Evolutionary conservation across 2,329 filamentous ascomycete genomes (phyloP).

Genomic region (Onygena corvina): DNA sequence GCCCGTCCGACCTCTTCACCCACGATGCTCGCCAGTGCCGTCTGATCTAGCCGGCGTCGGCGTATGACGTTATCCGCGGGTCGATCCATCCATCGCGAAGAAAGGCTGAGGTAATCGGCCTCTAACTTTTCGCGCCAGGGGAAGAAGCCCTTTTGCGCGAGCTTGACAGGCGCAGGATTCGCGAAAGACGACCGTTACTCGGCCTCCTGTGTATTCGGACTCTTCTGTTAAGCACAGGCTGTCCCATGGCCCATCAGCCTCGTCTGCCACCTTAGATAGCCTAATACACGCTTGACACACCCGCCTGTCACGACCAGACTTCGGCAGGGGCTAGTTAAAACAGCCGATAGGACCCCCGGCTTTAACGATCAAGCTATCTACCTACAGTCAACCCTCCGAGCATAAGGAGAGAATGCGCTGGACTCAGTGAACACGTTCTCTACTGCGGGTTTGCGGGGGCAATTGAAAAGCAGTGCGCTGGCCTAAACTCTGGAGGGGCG

Average conservation of each 20-base stretch:
- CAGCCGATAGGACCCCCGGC: neutral
- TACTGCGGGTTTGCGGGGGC: neutral
- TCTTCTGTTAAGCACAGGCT: neutral
- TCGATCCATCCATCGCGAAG: neutral
- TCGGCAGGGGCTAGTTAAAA: neutral
- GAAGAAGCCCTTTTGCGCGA: neutral
- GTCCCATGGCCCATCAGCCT: neutral
- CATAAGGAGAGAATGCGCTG: neutral
- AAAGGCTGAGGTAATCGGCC: neutral
- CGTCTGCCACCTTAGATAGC: neutral
- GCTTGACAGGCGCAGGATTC: neutral
- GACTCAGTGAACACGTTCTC: neutral
- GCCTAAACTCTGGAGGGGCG: neutral
- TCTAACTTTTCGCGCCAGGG: neutral
- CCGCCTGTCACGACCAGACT: neutral
- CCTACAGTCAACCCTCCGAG: neutral
- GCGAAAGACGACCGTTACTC: neutral
- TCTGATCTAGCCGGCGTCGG: too few relatives aligned
- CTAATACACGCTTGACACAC: neutral
- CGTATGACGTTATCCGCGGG: neutral
- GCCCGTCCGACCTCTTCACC: too few relatives aligned
- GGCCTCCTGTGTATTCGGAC: neutral
- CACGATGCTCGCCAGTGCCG: too few relatives aligned
- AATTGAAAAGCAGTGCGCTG: neutral
- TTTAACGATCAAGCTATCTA: constrained; percentile 1